These are phyloP conservation scores for Septoria petroselini DNA, from an alignment of 2,329 filamentous ascomycete species.

Conservation along the genomic window DNA sequence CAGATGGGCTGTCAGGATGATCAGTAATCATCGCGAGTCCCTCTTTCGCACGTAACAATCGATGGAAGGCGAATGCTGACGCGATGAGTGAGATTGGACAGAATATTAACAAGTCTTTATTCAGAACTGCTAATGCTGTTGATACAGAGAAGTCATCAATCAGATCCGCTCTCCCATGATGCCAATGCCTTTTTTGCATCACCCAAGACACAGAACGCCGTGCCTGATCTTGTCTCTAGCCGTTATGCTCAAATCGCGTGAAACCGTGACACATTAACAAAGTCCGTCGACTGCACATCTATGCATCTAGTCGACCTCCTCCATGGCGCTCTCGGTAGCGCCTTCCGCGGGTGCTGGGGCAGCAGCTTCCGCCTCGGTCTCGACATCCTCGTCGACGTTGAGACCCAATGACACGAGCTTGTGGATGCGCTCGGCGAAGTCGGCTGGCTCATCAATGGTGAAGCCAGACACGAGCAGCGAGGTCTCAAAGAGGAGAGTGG, in stretches of 20 bases:
- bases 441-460: slow-evolving; percentile 97
- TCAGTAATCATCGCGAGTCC: too few species aligned
- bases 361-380: slow-evolving; percentile 60
- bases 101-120: slow-evolving; percentile 12
- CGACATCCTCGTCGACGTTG: slow-evolving; percentile 93
- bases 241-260: slow-evolving; percentile 22
- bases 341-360: slow-evolving; percentile 60
- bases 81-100: too few species aligned
- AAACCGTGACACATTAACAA: slow-evolving; percentile 26
- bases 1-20: too few species aligned
- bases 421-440: slow-evolving; percentile 98
- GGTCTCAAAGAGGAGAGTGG: slow-evolving; percentile 97
- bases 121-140: slow-evolving; percentile 18
- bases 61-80: too few species aligned
- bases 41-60: too few species aligned
- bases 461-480: slow-evolving; percentile 97
- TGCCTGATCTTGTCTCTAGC: slow-evolving; percentile 20
- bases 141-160: slow-evolving; percentile 17
- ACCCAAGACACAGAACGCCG: slow-evolving; percentile 15
- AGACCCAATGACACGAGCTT: slow-evolving; percentile 97
- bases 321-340: slow-evolving; percentile 90
- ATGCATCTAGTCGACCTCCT: slow-evolving; percentile 89
- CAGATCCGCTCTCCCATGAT: slow-evolving; percentile 9
- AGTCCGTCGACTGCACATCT: slow-evolving; percentile 12
- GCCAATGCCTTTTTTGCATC: slow-evolving; percentile 19